Percentiles rank a stretch among this genome's conserved stretches.
Evolutionary conservation across 2,329 filamentous ascomycete species (phyloP).

Genomic region (Clonostachys rhizophaga): DNA sequence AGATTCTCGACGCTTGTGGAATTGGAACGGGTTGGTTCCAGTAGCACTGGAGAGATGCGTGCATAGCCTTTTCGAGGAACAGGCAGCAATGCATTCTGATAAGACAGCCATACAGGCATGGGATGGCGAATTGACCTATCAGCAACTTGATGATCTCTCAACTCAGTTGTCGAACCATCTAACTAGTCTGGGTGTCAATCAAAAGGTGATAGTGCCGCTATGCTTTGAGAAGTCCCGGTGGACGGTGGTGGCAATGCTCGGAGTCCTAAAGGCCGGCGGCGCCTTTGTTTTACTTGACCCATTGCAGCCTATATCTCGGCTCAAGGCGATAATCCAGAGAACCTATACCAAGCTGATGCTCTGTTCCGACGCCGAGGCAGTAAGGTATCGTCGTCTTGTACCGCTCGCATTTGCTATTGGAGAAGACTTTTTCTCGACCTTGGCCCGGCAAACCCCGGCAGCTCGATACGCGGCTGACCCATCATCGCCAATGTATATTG

Average conservation of each 20-base stretch:
- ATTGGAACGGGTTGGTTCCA: background rate
- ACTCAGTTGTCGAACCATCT: background rate
- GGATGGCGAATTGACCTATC: conserved; percentile 22
- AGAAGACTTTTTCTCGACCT: conserved; percentile 8
- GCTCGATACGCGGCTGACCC: conserved; percentile 10
- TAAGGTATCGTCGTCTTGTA: conserved; percentile 12
- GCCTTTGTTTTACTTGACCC: conserved; percentile 12
- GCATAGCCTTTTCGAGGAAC: background rate
- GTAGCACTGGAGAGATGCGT: background rate
- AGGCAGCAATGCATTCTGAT: conserved; percentile 9
- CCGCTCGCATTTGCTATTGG: conserved; percentile 10
- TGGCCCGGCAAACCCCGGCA: conserved; percentile 7
- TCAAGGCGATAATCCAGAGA: background rate
- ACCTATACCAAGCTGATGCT: background rate
- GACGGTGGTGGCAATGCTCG: conserved; percentile 9
- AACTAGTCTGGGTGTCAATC: conserved; percentile 2
- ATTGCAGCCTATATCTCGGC: background rate
- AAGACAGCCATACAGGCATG: conserved; percentile 32
- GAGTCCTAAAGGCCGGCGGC: conserved; percentile 11
- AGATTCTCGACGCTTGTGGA: background rate
- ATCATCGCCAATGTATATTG: conserved; percentile 5
- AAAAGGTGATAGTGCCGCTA: conserved; percentile 7
- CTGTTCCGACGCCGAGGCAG: background rate
- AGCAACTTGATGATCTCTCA: conserved; percentile 3
- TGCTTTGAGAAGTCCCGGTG: conserved; percentile 10